Evolutionary conservation across 106 monocot genomes (phyloP), one percentile per base, ranked within the genome.

Genomic region (Dactylorhiza incarnata): DNA sequence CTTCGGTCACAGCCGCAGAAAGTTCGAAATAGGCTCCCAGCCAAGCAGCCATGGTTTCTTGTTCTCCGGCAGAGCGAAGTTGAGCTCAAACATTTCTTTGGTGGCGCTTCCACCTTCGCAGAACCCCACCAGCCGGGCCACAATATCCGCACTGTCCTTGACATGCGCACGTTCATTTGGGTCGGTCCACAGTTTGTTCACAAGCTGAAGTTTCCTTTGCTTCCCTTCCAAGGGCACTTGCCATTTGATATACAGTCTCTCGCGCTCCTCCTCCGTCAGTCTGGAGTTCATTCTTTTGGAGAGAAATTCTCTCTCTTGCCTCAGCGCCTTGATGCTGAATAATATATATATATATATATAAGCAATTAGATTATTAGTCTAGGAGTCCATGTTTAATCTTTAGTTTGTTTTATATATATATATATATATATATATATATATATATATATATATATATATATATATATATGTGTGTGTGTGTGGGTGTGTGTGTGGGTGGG

Each of bases 21-120:
- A 61, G 82, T 93, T 93, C 17, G 91, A 85, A 68, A 93, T 89
- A 3, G 91, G 93, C 44, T 87, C 86, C 96, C 93, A 97, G 9
- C 85, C 92, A 10, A 90, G 74, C 45, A 93, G 83, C 95, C 95
- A 96, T 20, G 95, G 87, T 71, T 84, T 93, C 81, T 87, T 97
- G 48, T 77, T 88, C n/a, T 77, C 74, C 9, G 93, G 96, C 59
- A 86, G 50, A 22, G 93, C 79, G 59, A 93, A 91, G 76, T 97
- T 97, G 25, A 97, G 87, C 84, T 93, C 93, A 26, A 97, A 97
- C 96, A 97, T 97, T 78, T 97, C 96, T 73, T 89, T 94, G n/a
- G 86, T 79, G 66, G 86, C 78, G 76, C 87, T 91, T 17, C 90
- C 93, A 75, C 89, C 84, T 26, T 97, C 96, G 70, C 93, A 89